These are phyloP conservation scores for Zhuliangozyma blackwelliae DNA, from an alignment of 1,139 yeast genomes.

Conservation along the genomic window DNA sequence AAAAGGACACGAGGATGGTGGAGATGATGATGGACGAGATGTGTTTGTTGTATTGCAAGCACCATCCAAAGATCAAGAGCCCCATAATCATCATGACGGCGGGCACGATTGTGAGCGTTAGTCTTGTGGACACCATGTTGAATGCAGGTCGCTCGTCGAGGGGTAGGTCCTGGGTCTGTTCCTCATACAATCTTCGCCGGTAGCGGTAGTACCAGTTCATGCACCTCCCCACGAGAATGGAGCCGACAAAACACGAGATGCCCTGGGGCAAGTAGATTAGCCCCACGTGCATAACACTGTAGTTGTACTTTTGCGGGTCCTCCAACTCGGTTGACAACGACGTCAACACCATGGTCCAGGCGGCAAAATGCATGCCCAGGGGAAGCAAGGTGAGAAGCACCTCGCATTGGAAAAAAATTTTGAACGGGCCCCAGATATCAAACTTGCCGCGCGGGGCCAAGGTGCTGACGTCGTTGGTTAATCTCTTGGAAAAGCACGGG, in stretches of 20 bases:
- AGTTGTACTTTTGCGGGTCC: constrained; percentile 21
- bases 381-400: constrained; percentile 27
- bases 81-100: constrained; percentile 22
- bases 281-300: constrained; percentile 34
- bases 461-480: constrained; percentile 26
- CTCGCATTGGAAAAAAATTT: constrained; percentile 20
- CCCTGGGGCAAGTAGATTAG: constrained; percentile 39
- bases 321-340: constrained; percentile 30
- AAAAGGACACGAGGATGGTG: constrained; percentile 25
- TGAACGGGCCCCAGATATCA: constrained; percentile 26
- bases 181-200: constrained; percentile 16
- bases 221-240: constrained; percentile 25
- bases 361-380: constrained; percentile 31
- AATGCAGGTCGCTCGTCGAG: constrained; percentile 21
- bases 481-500: constrained; percentile 19
- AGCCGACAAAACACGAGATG: constrained; percentile 25
- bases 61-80: constrained; percentile 38
- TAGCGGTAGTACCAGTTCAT: constrained; percentile 26
- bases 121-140: constrained; percentile 23
- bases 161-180: constrained; percentile 11
- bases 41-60: constrained; percentile 23
- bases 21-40: constrained; percentile 30
- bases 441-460: constrained; percentile 16
- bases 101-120: constrained; percentile 25
- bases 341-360: constrained; percentile 35